Evolutionary conservation across 2,329 filamentous ascomycete species (phyloP).

Genomic region (Epichloe aotearoae): DNA sequence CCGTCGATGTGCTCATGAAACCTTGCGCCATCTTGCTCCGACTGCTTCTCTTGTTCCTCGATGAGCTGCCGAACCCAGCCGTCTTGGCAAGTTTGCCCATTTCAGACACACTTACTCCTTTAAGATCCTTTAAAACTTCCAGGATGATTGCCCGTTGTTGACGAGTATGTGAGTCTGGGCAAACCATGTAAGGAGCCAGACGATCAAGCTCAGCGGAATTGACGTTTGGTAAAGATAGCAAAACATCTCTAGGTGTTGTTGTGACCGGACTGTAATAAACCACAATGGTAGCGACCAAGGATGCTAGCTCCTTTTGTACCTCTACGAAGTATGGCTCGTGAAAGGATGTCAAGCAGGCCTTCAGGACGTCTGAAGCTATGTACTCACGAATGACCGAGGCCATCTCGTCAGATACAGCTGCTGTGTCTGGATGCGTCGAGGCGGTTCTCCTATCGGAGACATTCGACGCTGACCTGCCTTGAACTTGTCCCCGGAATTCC

Average conservation of each 20-base stretch:
- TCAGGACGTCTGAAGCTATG: conserved; percentile 76
- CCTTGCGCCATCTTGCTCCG: conserved; percentile 46
- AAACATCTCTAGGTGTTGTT: conserved; percentile 56
- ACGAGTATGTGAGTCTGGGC: conserved; percentile 48
- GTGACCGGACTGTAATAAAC: conserved; percentile 60
- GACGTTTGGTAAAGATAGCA: conserved; percentile 72
- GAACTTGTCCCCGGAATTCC: conserved; percentile 45
- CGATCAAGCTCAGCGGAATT: conserved; percentile 52
- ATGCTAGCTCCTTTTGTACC: conserved; percentile 80
- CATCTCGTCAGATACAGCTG: conserved; percentile 38
- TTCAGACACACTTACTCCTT: conserved; percentile 86
- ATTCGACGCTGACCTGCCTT: conserved; percentile 8
- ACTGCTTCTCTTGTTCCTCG: conserved; percentile 14
- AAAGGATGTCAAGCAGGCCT: conserved; percentile 78
- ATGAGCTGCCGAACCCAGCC: conserved; percentile 20
- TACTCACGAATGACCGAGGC: conserved; percentile 69
- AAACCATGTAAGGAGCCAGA: conserved; percentile 47
- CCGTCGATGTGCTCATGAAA: conserved; percentile 45
- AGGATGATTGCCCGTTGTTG: conserved; percentile 72
- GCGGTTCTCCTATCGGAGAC: conserved; percentile 14
- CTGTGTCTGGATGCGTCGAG: conserved; percentile 21
- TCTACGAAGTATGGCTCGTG: conserved; percentile 97
- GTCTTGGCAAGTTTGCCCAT: conserved; percentile 67
- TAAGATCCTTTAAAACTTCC: conserved; percentile 71
- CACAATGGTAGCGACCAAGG: conserved; percentile 75